Evolutionary conservation across 2,329 filamentous ascomycete genomes (phyloP), one percentile per base, ranked within the genome.

Genomic region (Trichoderma sp.): DNA sequence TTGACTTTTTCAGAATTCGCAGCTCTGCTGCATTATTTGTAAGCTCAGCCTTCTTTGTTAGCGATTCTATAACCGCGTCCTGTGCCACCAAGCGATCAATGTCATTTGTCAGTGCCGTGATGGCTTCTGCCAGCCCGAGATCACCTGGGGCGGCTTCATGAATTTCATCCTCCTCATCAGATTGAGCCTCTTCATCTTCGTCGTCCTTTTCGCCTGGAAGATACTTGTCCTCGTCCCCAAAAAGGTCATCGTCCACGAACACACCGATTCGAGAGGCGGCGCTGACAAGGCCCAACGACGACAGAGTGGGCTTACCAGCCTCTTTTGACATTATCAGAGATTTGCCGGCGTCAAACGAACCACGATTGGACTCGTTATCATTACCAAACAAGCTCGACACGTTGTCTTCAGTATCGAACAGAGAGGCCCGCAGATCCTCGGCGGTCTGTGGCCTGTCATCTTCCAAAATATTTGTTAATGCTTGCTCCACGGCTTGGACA

Each of bases 21-120:
- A 99, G 84, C 83, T 99, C 97, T 2, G 96, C 95, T 16, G 93
- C 95, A 81, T 99, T 99, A 83, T 99, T 99, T 2, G 97, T 99
- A 71, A 99, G 87, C 83, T 99, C 97, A 0, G 97, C 97, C 84
- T 99, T 99, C 75, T 94, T 91, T 3, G 94, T 97, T 75, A 99
- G 86, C 1, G 96, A 97, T 80, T 98, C 94, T 21, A 99, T 91
- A 21, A 99, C 94, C 2, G 93, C 93, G 79, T 98, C 95, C 84
- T 99, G 97, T 3, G 95, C 92, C 11, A 90, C 89, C 21, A 99
- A 88, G 78, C 95, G 94, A 80, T 98, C 95, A 77, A 99, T 98
- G 78, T 98, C 95, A 67, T 93, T 92, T 0, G 93, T 95, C n/a
- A 99, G 88, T 2, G 90, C 92, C 60, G 94, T 92, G 78, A 99